Conservation (phyloP, 228 moss, liverwort and hornwort species). For the Sphagnum magellanicum region DNA sequence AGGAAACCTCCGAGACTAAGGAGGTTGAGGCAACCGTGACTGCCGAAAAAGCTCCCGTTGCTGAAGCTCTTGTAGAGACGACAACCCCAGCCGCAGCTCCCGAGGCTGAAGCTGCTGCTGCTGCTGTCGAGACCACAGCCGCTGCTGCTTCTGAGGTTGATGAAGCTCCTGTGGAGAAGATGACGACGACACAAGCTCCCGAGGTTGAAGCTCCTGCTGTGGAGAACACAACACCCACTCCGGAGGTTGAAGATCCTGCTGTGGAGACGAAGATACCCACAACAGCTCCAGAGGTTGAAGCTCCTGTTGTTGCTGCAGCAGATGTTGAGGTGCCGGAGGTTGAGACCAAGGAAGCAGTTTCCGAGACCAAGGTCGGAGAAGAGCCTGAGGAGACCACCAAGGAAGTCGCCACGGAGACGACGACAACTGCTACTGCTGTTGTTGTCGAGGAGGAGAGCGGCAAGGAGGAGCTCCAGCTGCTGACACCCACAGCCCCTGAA, state of each 20-base stretch:
- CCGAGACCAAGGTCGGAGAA: not conserved
- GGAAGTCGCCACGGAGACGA: constrained; percentile 7
- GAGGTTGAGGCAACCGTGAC: constrained; percentile 4
- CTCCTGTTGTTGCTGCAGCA: not conserved
- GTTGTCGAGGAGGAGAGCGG: not conserved
- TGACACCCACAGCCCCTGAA: not conserved
- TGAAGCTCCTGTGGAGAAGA: not conserved
- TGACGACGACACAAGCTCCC: not conserved
- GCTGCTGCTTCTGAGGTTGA: not conserved
- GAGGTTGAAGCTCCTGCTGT: not conserved
- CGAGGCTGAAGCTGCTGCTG: constrained; percentile 1
- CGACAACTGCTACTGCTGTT: not conserved
- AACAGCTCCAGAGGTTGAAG: not conserved
- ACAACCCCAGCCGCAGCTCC: not conserved
- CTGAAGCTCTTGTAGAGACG: not conserved
- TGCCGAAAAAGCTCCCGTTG: constrained; percentile 13
- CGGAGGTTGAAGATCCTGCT: constrained; percentile 1
- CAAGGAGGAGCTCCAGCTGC: not conserved
- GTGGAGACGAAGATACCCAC: not conserved
- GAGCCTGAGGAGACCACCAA: constrained; percentile 7
- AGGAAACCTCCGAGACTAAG: not conserved
- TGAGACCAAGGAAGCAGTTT: constrained; percentile 6
- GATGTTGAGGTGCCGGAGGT: constrained; percentile 3
- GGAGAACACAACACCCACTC: not conserved
- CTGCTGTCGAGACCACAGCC: not conserved